phyloP scores from a whole-genome alignment of 805 yeast species.

The Babjeviella inositovora region DNA sequence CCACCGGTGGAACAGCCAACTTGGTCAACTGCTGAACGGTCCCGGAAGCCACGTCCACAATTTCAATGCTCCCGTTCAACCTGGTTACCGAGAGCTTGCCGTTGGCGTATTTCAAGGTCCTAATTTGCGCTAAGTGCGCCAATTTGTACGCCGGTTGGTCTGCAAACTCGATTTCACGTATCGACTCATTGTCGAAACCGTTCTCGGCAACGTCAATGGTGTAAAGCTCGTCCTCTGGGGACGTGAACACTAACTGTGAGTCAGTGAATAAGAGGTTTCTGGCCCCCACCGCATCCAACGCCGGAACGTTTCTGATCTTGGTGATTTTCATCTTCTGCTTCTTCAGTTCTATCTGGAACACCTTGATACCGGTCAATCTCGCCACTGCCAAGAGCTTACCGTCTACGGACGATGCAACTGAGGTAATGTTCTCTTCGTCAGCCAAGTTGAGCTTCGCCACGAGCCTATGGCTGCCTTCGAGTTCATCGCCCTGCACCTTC shows the following conservation, averaged over 20 bases:
- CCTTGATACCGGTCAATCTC: conserved; percentile 47
- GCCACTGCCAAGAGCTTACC: conserved; percentile 60
- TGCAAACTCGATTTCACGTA: no score
- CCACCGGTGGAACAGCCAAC: conserved; percentile 64
- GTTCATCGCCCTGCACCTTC: conserved; percentile 26
- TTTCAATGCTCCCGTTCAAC: conserved; percentile 51
- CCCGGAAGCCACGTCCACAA: no score
- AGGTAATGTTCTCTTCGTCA: conserved; percentile 69
- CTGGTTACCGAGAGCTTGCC: conserved; percentile 51
- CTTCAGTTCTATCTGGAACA: conserved; percentile 27
- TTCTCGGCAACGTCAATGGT: no score
- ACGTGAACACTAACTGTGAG: no score
- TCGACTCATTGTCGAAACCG: no score
- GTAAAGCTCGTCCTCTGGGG: no score
- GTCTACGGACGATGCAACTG: conserved; percentile 47
- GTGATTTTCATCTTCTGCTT: conserved; percentile 25
- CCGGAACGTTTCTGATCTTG: conserved; percentile 40
- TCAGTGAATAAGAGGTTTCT: no score
- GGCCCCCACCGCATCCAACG: no score
- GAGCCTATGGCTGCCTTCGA: conserved; percentile 25
- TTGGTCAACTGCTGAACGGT: conserved; percentile 33
- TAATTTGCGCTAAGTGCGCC: no score
- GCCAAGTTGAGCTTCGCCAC: conserved; percentile 49
- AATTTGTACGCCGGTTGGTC: no score
- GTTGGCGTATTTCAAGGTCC: no score